A percentile compares a stretch with the other conserved stretches of the same genome.
Conservation (phyloP, 257 asterid species). For the Knoxia roxburghii region DNA sequence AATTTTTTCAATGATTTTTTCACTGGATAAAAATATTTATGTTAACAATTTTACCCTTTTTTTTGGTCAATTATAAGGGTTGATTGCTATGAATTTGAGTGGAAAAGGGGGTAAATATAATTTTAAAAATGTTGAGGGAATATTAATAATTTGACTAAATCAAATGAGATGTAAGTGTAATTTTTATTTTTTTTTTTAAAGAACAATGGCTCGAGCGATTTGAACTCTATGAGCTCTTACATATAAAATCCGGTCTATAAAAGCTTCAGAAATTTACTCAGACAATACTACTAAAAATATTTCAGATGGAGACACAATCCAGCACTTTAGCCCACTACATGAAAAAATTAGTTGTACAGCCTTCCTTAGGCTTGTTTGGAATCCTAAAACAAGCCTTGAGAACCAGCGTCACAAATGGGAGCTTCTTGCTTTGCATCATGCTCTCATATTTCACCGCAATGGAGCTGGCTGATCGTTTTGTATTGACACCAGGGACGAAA, state of each 20-base stretch:
- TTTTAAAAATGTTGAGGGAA: too few species aligned
- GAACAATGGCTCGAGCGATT: too few species aligned
- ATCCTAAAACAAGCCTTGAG: constrained; percentile 12
- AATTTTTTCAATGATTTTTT: too few species aligned
- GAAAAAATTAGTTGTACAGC: background rate
- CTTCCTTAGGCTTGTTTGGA: constrained; percentile 14
- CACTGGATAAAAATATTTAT: too few species aligned
- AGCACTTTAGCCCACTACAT: background rate
- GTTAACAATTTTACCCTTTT: too few species aligned
- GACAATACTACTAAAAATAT: background rate
- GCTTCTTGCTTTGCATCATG: constrained; percentile 3
- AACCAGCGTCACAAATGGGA: constrained; percentile 7
- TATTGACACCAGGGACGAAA: background rate
- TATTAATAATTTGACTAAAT: too few species aligned
- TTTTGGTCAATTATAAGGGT: too few species aligned
- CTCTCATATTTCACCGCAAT: background rate
- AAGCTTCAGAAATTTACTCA: background rate
- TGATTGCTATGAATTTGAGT: too few species aligned
- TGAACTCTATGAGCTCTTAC: too few species aligned
- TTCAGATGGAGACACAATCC: constrained; percentile 11
- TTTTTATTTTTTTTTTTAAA: too few species aligned
- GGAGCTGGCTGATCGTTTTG: background rate
- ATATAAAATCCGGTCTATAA: background rate
- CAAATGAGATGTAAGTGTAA: too few species aligned
- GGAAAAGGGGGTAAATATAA: too few species aligned